Base-by-base conservation (phyloP, 78 protist genomes). In the Mastigamoeba balamuthi region DNA sequence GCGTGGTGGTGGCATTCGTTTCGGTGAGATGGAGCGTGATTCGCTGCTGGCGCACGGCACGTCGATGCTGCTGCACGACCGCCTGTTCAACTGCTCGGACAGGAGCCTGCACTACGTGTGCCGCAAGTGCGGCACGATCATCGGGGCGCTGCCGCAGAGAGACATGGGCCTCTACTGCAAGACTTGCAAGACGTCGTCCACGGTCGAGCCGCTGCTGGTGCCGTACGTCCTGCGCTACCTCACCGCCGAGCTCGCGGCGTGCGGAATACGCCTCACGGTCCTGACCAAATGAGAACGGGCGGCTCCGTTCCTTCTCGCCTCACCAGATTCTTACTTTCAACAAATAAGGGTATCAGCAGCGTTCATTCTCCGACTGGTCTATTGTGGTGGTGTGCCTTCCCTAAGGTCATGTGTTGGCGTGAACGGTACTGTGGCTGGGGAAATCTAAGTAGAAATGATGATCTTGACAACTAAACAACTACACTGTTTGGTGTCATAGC, bases 21-120 rank as follows among this genome's bases (percentile, higher is more conserved):
- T 97, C 6, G 99, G 99, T 25, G 99, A 98, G 79, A 98, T 98
- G 99, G 99, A 98, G 81, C 95, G 99, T 35, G 99, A 98, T 39
- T 78, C 97, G 3, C 64, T 98, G 42, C 53, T 97, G 4, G 93
- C 97, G 5, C 99, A 98, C 82, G 99, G 99, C 52, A 48, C 84
- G 7, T 42, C 97, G 3, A 88, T 74, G 70, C 70, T 94, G 30
- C 67, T 97, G 40, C 84, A 88, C 38, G 99, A 96, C 76, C 92
- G 99, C 30, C 74, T 95, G 68, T 6, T 92, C 80, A 81, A 89
- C 75, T 72, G 90, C 71, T 91, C 97, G 0, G 99, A 95, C 67
- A 33, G 30, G 4, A 39, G 48, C 17, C 9, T 29, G 29, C 4
- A 48, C 4, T 6, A 35, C 30, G 29, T 2, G 1, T 72, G 65